A percentile compares a stretch with the other conserved stretches of the same genome.
These are phyloP conservation scores for Themeda triandra DNA, from an alignment of 176 grass and related monocot species.

Conservation along the genomic window DNA sequence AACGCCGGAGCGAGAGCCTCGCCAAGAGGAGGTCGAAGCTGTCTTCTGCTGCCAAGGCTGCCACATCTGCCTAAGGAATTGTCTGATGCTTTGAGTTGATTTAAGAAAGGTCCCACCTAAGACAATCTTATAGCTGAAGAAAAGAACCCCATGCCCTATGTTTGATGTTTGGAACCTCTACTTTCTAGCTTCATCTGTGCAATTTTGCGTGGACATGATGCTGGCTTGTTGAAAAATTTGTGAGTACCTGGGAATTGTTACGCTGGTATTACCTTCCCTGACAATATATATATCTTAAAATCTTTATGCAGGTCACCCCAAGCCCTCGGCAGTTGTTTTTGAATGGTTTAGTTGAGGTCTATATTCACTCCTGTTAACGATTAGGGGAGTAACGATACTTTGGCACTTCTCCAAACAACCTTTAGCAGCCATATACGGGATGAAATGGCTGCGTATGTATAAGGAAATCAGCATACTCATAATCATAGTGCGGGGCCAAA, in stretches of 20 bases:
- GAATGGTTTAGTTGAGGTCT: not conserved
- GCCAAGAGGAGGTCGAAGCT: slow-evolving; percentile 93
- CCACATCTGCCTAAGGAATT: slow-evolving; percentile 35
- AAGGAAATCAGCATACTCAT: too few species aligned
- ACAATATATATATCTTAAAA: not conserved
- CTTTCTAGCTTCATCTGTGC: slow-evolving; percentile 19
- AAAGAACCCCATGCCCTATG: not conserved
- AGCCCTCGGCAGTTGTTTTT: not conserved
- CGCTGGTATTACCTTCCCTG: not conserved
- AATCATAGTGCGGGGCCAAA: too few species aligned
- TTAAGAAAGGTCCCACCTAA: not conserved
- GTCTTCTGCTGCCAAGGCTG: slow-evolving; percentile 43
- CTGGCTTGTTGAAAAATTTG: not conserved
- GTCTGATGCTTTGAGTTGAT: not conserved
- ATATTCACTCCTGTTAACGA: too few species aligned
- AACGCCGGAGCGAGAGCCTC: slow-evolving; percentile 70
- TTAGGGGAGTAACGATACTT: too few species aligned
- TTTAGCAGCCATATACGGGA: too few species aligned
- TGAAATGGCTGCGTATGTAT: too few species aligned
- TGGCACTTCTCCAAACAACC: too few species aligned
- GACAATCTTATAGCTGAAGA: slow-evolving; percentile 28
- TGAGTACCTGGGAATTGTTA: not conserved
- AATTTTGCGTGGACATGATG: slow-evolving; percentile 34
- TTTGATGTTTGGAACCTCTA: slow-evolving; percentile 21
- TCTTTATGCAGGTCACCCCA: not conserved